A percentile compares a stretch with the other conserved stretches of the same genome.
phyloP scores from a whole-genome alignment of 2,329 filamentous ascomycete genomes.

The Beauveria rudraprayagi region DNA sequence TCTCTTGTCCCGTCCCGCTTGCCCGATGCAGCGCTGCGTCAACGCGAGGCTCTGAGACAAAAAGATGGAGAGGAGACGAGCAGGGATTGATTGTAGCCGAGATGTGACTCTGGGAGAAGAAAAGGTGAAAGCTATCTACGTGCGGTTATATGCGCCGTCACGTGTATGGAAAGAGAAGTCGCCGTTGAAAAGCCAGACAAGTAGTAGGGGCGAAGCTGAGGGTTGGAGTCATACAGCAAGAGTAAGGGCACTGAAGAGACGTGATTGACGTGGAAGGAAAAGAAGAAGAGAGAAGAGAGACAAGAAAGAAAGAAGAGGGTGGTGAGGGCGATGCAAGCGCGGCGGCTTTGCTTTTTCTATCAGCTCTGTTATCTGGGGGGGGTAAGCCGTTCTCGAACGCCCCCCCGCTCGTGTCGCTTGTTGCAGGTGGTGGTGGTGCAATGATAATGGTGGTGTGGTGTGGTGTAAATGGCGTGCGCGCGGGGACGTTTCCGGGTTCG shows the following conservation, averaged over 20 bases:
- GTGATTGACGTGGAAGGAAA: not conserved
- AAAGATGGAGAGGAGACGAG: not conserved
- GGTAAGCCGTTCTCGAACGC: not conserved
- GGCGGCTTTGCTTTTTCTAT: not conserved
- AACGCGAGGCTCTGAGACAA: not conserved
- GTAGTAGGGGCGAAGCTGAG: not conserved
- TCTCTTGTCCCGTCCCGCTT: not conserved
- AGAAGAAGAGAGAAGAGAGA: not conserved
- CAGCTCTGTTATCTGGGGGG: not conserved
- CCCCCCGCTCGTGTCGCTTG: not conserved
- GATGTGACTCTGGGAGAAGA: not conserved
- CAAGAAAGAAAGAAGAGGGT: not conserved
- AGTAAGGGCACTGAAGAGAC: too few relatives aligned
- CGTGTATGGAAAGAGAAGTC: not conserved
- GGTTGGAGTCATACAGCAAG: not conserved
- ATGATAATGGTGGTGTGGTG: too few relatives aligned
- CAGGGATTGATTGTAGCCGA: not conserved
- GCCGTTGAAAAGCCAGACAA: too few relatives aligned
- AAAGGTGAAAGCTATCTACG: not conserved
- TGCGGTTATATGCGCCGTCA: not conserved
- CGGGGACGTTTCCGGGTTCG: too few relatives aligned
- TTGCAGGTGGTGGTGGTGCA: not conserved
- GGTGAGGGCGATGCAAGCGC: not conserved
- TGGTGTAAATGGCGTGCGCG: too few relatives aligned
- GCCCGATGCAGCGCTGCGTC: not conserved